Evolutionary conservation across 148 eudicot species (phyloP).

Genomic region (Dysphania ambrosioides): DNA sequence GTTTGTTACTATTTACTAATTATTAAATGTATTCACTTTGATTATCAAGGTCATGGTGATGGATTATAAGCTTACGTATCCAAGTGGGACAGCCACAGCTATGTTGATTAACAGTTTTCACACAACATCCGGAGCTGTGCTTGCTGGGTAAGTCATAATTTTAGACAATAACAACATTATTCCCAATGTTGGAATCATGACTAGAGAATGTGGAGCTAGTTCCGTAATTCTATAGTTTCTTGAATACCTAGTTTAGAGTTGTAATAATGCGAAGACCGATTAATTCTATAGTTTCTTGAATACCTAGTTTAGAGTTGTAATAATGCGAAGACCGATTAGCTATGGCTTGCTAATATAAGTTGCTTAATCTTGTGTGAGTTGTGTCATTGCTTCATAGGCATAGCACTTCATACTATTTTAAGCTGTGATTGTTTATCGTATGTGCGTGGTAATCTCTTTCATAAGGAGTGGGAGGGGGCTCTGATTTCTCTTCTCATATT

Average conservation of each 20-base stretch:
- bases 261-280: background rate
- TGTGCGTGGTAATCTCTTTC: background rate
- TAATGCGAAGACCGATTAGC: background rate
- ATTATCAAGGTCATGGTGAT: conserved; percentile 69
- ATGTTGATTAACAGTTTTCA: conserved; percentile 96
- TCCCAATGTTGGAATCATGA: background rate
- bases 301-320: background rate
- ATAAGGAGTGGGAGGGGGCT: too few species aligned
- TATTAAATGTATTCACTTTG: too few species aligned
- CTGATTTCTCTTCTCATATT: conserved; percentile 3
- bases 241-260: background rate
- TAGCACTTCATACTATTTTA: background rate
- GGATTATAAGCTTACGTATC: conserved; percentile 89
- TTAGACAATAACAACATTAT: background rate
- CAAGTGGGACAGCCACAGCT: conserved; percentile 99
- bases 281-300: background rate
- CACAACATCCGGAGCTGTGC: conserved; percentile 75
- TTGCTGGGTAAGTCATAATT: conserved; percentile 52
- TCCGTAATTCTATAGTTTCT: background rate
- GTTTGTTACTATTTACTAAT: too few species aligned
- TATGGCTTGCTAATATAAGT: background rate
- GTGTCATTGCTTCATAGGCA: background rate
- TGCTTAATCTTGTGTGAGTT: background rate
- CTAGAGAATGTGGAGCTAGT: background rate
- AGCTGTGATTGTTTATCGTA: background rate